Percentiles rank a stretch among this genome's conserved stretches.
phyloP scores from a whole-genome alignment of 805 yeast species.

The Starmerella geochares region DNA sequence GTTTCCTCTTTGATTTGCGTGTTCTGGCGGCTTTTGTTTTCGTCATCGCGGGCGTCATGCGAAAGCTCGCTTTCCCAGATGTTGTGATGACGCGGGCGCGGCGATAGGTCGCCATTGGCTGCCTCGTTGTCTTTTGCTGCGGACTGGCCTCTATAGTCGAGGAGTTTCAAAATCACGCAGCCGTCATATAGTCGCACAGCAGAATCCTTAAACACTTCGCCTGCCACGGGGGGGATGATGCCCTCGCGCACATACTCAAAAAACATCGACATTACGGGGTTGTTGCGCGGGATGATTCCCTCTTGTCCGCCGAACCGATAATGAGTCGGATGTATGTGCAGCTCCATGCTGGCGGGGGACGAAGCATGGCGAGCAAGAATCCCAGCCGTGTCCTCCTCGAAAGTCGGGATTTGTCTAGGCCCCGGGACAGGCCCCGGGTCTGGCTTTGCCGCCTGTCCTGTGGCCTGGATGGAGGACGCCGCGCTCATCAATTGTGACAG shows the following conservation, averaged over 20 bases:
- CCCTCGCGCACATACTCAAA: conserved; percentile 69
- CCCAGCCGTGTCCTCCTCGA: conserved; percentile 60
- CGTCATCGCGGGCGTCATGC: background rate
- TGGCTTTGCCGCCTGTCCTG: background rate
- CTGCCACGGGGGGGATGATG: conserved; percentile 76
- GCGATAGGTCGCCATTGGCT: background rate
- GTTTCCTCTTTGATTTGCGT: no score
- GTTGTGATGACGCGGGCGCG: conserved; percentile 11
- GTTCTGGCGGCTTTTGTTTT: no score
- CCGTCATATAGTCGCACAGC: conserved; percentile 82
- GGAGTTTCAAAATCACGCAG: conserved; percentile 72
- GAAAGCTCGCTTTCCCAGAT: conserved; percentile 3
- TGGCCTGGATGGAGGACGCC: background rate
- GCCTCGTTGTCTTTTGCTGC: background rate
- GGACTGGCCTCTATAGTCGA: conserved; percentile 58
- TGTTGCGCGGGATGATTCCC: conserved; percentile 70
- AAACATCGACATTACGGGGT: conserved; percentile 65
- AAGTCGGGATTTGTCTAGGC: conserved; percentile 20
- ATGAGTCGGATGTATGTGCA: conserved; percentile 86
- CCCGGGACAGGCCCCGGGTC: background rate
- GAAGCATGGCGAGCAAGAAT: conserved; percentile 66
- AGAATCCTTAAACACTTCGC: conserved; percentile 81
- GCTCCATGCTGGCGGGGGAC: conserved; percentile 69
- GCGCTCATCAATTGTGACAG: background rate
- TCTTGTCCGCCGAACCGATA: conserved; percentile 86